Base-by-base conservation (phyloP, 345 rosid species). In the Populus alba region DNA sequence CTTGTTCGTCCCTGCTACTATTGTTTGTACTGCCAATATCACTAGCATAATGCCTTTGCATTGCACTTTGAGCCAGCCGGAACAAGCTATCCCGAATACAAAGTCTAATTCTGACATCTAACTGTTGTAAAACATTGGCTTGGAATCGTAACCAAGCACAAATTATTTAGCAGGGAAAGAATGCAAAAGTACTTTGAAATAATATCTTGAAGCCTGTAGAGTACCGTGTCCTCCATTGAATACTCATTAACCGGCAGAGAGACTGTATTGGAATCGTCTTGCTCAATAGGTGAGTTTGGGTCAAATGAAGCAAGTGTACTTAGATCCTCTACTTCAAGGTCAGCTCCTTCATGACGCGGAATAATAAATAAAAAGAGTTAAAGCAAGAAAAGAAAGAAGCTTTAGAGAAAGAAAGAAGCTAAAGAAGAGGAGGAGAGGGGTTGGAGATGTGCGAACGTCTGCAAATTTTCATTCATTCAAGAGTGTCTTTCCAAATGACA, bases 71-170 rank as follows among this genome's bases (percentile, higher is more conserved):
- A 79, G 97, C 95, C 88, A 96, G 80, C 84, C 97, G 94, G 88
- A 87, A 90, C 91, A 96, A 91, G 94, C 99, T 96, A 89, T 91
- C 97, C 43, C 99, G 89, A 33, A 92, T 89, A 77, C 91, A 89
- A 57, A 92, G 88, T 90, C 97, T 88, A 76, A 83, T 81, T 81
- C 88, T 84, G 81, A 79, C 77, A 78, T 94, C 94, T 90, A 94
- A 78, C 98, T 96, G 92, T 68, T 61, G 68, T 39, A 81, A 78
- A 84, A 79, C 39, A 78, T 49, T 73, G 72, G 77, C 78, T 83
- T 70, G 22, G 76, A 37, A 78, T 66, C 66, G 75, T 78, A 73
- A 80, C 66, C 59, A 59, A 23, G 20, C 61, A 68, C 47, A 73
- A 75, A 71, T 81, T 70, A 70, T 53, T 79, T 59, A 51, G 45